A percentile compares a stretch with the other conserved stretches of the same genome.
phyloP scores from a whole-genome alignment of 495 filamentous ascomycete genomes.

The Penicillium lividum region DNA sequence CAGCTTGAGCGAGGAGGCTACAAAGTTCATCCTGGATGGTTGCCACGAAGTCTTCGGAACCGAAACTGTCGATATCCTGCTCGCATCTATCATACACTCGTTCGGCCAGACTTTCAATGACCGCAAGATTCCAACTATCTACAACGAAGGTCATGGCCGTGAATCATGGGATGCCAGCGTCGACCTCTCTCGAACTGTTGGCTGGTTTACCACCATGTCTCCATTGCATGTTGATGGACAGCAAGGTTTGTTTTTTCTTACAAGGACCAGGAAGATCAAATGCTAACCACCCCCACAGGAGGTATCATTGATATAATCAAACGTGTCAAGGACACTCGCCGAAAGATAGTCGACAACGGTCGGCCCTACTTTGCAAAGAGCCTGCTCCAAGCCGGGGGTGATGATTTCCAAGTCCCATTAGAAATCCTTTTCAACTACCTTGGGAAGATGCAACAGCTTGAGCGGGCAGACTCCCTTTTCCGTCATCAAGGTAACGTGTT shows the following conservation, averaged over 20 bases:
- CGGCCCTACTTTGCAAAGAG: conserved; percentile 51
- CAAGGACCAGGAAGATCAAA: background rate
- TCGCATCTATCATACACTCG: conserved; percentile 52
- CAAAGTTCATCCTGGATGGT: conserved; percentile 41
- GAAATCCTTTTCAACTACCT: conserved; percentile 73
- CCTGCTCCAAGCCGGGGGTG: conserved; percentile 46
- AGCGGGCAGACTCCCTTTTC: conserved; percentile 59
- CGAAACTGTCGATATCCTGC: conserved; percentile 54
- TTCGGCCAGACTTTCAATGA: conserved; percentile 53
- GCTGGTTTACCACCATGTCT: conserved; percentile 62
- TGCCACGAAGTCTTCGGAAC: conserved; percentile 51
- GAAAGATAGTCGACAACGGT: conserved; percentile 41
- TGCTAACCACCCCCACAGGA: conserved; percentile 6
- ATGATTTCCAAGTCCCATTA: conserved; percentile 55
- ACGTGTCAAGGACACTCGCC: conserved; percentile 48
- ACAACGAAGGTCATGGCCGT: conserved; percentile 59
- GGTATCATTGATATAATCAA: conserved; percentile 41
- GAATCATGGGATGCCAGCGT: conserved; percentile 50
- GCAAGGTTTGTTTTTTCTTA: conserved; percentile 29
- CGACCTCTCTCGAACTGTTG: conserved; percentile 58
- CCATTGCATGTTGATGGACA: conserved; percentile 40
- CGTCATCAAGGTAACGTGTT: conserved; percentile 56
- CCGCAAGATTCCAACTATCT: conserved; percentile 54
- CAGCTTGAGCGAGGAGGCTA: conserved; percentile 45
- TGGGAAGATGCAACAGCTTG: conserved; percentile 59